Base-by-base conservation (phyloP, 345 rosid species). In the Boechera retrofracta region DNA sequence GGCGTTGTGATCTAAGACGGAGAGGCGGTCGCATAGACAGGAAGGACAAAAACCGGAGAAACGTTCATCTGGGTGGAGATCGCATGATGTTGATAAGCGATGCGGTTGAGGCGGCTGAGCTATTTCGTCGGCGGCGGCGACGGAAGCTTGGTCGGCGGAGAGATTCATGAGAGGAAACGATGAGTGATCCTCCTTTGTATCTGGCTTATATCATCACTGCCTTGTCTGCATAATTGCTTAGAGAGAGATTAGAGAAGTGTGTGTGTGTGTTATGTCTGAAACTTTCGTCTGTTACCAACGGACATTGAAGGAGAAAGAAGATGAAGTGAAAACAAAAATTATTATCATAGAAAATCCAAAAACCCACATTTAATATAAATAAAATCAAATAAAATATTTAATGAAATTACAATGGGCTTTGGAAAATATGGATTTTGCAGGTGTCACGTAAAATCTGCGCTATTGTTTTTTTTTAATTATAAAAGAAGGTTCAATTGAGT, bases 21-120 rank as follows among this genome's bases (percentile, higher is more conserved):
- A 80, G 72, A 96, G 98, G 7, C 99, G 98, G 71, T 96, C 98
- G 82, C 93, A 96, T 86, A 96, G 98, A 85, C 98, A 96, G 41
- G 89, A 86, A 73, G 99, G 97, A 65, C 99, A 96, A 79, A 96
- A 96, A 36, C 95, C 92, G 51, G 97, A 89, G 87, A 89, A 96
- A 1, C 81, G 83, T 75, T 93, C 97, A 24, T 91, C 90, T 1
- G 98, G 99, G 72, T 93, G 99, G 48, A 92, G 84, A 49, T 87
- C 87, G 47, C 99, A 96, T 64, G 97, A 95, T 15, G 96, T 92
- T 3, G 97, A 85, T 24, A 80, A 86, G n/a, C 95, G 94, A 74
- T 89, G 89, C 5, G 93, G 89, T 84, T 87, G 99, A 60, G 86
- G 81, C 7, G 92, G 89, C 58, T 58, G 77, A 79, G 80, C 85